A percentile compares a stretch with the other conserved stretches of the same genome.
phyloP scores from a whole-genome alignment of 371 early-diverging fungal genomes.

The Aphelidium insulamus region DNA sequence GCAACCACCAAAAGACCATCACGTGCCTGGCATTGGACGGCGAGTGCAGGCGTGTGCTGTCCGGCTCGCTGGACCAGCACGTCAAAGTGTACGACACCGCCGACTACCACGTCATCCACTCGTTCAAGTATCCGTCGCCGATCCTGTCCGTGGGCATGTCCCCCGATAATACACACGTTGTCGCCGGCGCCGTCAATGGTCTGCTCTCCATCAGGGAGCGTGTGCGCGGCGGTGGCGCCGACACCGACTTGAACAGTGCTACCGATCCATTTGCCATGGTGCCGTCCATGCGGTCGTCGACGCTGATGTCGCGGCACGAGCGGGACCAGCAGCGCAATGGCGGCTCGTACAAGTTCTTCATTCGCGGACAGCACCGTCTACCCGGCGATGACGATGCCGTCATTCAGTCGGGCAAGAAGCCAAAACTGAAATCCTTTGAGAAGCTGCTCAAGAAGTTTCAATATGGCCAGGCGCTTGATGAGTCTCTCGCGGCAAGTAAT shows the following conservation, averaged over 20 bases:
- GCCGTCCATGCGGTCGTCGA: too few species aligned
- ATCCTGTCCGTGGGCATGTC: conserved; percentile 62
- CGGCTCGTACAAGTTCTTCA: conserved; percentile 44
- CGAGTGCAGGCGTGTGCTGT: conserved; percentile 42
- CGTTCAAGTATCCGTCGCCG: conserved; percentile 73
- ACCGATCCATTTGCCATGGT: too few species aligned
- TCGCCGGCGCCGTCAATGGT: conserved; percentile 81
- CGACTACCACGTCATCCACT: conserved; percentile 65
- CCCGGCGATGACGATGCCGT: conserved; percentile 35
- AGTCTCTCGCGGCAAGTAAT: conserved; percentile 7
- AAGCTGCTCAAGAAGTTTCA: conserved; percentile 50
- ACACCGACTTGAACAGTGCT: conserved; percentile 1
- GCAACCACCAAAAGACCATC: conserved; percentile 84
- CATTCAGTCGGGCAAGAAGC: conserved; percentile 35
- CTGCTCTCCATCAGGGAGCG: conserved; percentile 64
- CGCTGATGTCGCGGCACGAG: conserved; percentile 4
- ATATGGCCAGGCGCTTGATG: conserved; percentile 72
- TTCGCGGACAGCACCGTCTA: conserved; percentile 26
- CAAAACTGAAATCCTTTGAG: conserved; percentile 46
- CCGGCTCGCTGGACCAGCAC: conserved; percentile 82
- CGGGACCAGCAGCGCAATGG: conserved; percentile 16
- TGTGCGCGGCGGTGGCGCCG: conserved; percentile 12
- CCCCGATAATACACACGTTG: conserved; percentile 67
- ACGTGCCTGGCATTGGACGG: conserved; percentile 66
- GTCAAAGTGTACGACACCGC: conserved; percentile 75